These are phyloP conservation scores for Laetiporus sulphureus DNA, from an alignment of 1,284 basidiomycete genomes.

Conservation along the genomic window DNA sequence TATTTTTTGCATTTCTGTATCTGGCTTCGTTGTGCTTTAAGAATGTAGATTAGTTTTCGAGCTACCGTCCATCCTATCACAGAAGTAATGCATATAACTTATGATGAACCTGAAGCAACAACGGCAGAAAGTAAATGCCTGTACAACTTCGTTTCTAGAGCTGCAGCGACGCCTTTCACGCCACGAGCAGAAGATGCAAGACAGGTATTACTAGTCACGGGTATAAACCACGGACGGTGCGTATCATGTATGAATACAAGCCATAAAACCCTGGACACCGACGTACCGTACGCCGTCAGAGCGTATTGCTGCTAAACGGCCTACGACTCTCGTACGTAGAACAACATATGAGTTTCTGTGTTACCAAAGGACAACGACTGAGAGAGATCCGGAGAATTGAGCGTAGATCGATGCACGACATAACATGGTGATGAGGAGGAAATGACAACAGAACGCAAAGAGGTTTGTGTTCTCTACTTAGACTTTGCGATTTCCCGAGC, in stretches of 20 bases:
- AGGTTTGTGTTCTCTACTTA: constrained; percentile 28
- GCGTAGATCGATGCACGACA: constrained; percentile 22
- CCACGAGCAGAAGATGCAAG: background rate
- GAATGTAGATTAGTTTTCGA: background rate
- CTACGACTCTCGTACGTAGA: background rate
- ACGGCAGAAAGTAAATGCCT: background rate
- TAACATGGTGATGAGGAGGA: constrained; percentile 8
- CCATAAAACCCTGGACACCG: no score
- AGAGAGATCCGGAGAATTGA: constrained; percentile 14
- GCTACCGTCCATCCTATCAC: background rate
- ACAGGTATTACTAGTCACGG: constrained; percentile 20
- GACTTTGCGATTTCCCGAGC: constrained; percentile 80
- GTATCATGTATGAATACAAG: constrained; percentile 17
- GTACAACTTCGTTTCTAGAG: constrained; percentile 5
- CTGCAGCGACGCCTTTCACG: constrained; percentile 1
- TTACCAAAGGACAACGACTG: constrained; percentile 9
- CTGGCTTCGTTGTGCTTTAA: background rate
- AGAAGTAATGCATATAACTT: constrained; percentile 4
- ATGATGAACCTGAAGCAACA: background rate
- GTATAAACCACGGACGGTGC: constrained; percentile 19
- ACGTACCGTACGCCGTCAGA: no score
- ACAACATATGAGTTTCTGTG: constrained; percentile 5
- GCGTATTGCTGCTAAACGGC: no score
- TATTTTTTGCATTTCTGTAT: background rate
- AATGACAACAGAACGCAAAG: constrained; percentile 1